Evolutionary conservation across 495 filamentous ascomycete species (phyloP), one percentile per base, ranked within the genome.

Genomic region (Ramalina peruviana): DNA sequence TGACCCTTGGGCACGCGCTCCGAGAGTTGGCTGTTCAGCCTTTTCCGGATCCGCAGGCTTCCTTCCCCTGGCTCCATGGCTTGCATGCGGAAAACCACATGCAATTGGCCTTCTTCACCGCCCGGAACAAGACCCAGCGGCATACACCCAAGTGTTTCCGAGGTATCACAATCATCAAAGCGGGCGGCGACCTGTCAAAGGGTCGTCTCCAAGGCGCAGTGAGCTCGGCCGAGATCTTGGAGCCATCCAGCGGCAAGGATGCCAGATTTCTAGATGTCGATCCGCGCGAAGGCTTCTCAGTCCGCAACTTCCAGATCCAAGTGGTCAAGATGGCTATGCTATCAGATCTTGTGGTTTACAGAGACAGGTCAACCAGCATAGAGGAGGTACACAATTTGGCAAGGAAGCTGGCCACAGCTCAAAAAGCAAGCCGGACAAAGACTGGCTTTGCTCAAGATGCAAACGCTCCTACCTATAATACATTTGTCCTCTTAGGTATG

Each of bases 1-100:
- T 67, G 20, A 75, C 71, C 6, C 71, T 96, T 30, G 75, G 76
- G 16, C 75, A 80, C 11, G 85, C 90, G 3, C 55, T 95, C 9
- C 78, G 89, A 53, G 75, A 89, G 53, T 64, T 77, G 49, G 75
- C 89, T 0, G 73, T 78, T 3, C 86, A 93, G 56, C 79, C 85
- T 11, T 65, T 96, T 20, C 90, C 92, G 9, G 84, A 94, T 52
- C 81, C 93, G 1, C 72, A 78, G 10, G 73, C 78, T 52, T 82
- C 95, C 56, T 98, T 96, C 58, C 92, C 92, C n/a, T 98, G 92
- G 92, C 73, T 95, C 9, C 92, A 98, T 68, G 92, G 92, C 19
- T 67, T 97, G n/a, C 90, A 97, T 57, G 80, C 83, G 3, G 76
- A 80, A 48, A 98, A 97, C 58, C 80, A 86, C 40, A 72, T 94